Percentiles rank a stretch among this genome's conserved stretches.
These are phyloP conservation scores for Candida vartiovaarae DNA, from an alignment of 805 yeast genomes.

Conservation along the genomic window DNA sequence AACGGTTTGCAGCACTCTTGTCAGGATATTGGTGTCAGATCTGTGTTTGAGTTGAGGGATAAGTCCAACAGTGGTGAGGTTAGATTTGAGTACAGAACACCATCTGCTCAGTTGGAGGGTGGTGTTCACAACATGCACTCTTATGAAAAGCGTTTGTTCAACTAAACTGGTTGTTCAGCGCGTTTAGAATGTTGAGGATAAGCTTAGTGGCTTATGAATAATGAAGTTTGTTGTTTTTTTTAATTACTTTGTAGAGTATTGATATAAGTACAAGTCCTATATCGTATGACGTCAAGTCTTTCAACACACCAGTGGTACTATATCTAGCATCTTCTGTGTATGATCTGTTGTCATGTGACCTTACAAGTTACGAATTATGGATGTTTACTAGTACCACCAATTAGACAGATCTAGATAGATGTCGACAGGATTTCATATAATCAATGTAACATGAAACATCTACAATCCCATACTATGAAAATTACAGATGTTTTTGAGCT, in stretches of 20 bases:
- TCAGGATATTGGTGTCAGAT: constrained; percentile 90
- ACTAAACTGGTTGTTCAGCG: constrained; percentile 4
- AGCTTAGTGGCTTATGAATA: neutral
- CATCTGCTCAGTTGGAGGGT: constrained; percentile 98
- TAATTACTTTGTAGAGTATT: neutral
- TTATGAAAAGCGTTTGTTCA: constrained; percentile 94
- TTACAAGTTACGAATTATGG: neutral
- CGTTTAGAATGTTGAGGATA: too few species aligned
- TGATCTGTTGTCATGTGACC: neutral
- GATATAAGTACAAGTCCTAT: too few species aligned
- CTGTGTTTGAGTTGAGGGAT: constrained; percentile 55
- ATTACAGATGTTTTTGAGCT: too few species aligned
- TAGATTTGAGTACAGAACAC: constrained; percentile 96
- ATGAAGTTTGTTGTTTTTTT: neutral
- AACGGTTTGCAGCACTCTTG: constrained; percentile 97
- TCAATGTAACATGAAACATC: too few species aligned
- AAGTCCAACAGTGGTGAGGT: constrained; percentile 61
- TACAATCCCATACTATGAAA: too few species aligned
- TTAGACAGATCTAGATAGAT: too few species aligned
- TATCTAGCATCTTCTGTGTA: too few species aligned
- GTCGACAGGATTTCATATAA: too few species aligned
- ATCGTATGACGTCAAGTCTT: too few species aligned
- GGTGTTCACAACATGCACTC: constrained; percentile 96
- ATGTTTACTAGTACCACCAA: too few species aligned
- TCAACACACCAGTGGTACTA: too few species aligned